These are phyloP conservation scores for Cudoniella acicularis DNA, from an alignment of 495 filamentous ascomycete species.

Conservation along the genomic window DNA sequence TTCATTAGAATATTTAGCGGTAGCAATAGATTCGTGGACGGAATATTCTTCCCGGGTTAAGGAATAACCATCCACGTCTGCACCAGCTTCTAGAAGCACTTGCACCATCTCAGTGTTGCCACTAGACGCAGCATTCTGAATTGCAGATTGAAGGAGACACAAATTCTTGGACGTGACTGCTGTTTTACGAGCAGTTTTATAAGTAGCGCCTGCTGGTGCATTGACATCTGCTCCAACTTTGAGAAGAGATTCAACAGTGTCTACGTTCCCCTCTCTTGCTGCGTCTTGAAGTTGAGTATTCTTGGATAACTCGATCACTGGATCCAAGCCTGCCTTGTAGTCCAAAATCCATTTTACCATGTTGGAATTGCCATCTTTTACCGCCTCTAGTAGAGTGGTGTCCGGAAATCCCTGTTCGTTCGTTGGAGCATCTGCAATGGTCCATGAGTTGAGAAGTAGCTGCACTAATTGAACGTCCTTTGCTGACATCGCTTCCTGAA, in stretches of 20 bases:
- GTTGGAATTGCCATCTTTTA: background rate
- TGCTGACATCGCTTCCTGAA: conserved; percentile 7
- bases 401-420: background rate
- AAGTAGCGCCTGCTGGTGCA: conserved; percentile 9
- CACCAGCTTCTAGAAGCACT: conserved; percentile 10
- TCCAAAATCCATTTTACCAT: conserved; percentile 11
- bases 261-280: background rate
- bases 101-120: conserved; percentile 10
- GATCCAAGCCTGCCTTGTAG: too few species aligned
- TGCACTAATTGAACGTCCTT: conserved; percentile 18
- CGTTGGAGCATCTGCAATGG: conserved; percentile 11
- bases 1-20: too few species aligned
- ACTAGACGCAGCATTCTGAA: conserved; percentile 6
- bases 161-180: background rate
- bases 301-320: conserved; percentile 3
- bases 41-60: background rate
- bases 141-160: conserved; percentile 3
- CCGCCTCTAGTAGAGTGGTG: conserved; percentile 5
- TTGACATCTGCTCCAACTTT: conserved; percentile 23
- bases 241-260: conserved; percentile 20
- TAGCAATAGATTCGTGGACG: background rate
- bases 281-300: conserved; percentile 10
- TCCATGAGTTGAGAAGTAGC: conserved; percentile 19
- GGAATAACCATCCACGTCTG: background rate
- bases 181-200: conserved; percentile 8